These are phyloP conservation scores for Solanum paucissectum DNA, from an alignment of 257 asterid genomes.

Conservation along the genomic window DNA sequence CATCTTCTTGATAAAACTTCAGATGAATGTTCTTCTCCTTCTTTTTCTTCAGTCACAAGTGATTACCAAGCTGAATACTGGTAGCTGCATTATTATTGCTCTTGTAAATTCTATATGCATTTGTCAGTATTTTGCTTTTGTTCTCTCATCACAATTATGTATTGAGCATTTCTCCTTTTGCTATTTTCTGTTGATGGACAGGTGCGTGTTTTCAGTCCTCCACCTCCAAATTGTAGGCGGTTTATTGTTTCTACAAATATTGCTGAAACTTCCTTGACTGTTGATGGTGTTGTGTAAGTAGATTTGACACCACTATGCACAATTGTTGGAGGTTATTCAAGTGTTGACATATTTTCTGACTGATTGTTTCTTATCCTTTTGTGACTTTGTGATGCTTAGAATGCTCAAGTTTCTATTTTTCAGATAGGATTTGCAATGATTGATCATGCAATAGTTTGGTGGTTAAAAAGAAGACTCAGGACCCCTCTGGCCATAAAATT, in stretches of 20 bases:
- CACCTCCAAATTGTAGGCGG: conserved; percentile 86
- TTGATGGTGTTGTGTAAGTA: conserved; percentile 97
- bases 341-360: background rate
- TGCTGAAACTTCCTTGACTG: conserved; percentile 97
- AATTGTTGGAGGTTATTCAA: background rate
- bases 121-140: background rate
- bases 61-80: background rate
- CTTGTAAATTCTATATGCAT: background rate
- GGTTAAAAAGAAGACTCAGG: background rate
- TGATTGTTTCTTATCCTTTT: background rate
- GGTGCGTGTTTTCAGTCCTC: conserved; percentile 86
- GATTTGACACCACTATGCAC: background rate
- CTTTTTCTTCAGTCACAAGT: background rate
- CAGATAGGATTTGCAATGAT: background rate
- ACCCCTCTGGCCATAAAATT: background rate
- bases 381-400: background rate
- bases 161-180: background rate
- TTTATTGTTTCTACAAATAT: conserved; percentile 90
- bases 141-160: background rate
- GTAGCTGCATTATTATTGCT: background rate
- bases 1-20: background rate
- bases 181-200: conserved; percentile 3
- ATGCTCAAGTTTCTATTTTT: background rate
- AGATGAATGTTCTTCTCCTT: background rate
- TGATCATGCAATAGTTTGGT: background rate